A percentile compares a stretch with the other conserved stretches of the same genome.
Conservation (phyloP, 169 alveolate species). For the Eimeria sp. region DNA sequence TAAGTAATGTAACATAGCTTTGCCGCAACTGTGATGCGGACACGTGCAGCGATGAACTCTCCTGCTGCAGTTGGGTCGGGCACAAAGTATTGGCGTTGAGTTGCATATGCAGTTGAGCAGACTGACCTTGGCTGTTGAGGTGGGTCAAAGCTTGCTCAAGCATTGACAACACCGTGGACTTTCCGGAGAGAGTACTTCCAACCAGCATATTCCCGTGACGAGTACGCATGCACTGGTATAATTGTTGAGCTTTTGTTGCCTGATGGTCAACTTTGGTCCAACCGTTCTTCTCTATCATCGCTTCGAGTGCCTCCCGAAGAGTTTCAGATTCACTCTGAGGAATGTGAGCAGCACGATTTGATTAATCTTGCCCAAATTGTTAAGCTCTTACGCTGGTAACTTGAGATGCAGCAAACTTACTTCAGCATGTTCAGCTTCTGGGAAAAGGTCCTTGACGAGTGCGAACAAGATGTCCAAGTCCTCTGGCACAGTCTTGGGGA, state of each 20-base stretch:
- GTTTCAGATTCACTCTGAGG: conserved; percentile 76
- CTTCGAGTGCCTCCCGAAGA: conserved; percentile 88
- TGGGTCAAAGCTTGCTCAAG: conserved; percentile 86
- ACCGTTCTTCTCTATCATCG: conserved; percentile 82
- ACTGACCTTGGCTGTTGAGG: conserved; percentile 88
- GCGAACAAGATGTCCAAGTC: conserved; percentile 95
- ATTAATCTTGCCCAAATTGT: not conserved
- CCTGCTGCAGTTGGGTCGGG: not conserved
- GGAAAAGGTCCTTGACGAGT: conserved; percentile 96
- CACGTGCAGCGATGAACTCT: too few species aligned
- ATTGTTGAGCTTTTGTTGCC: conserved; percentile 87
- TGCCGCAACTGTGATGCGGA: not conserved
- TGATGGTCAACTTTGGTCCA: conserved; percentile 83
- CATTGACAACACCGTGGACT: conserved; percentile 92
- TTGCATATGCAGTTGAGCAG: not conserved
- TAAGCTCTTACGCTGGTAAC: conserved; percentile 84
- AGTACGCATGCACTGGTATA: conserved; percentile 95
- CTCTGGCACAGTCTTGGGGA: conserved; percentile 90
- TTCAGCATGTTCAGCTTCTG: conserved; percentile 90
- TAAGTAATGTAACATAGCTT: not conserved
- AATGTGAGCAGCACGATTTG: not conserved
- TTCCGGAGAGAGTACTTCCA: conserved; percentile 99
- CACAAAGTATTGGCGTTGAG: not conserved
- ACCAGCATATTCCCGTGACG: conserved; percentile 99
- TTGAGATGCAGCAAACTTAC: conserved; percentile 88